Percentiles rank a stretch among this genome's conserved stretches.
Evolutionary conservation across 139 green algal genomes (phyloP).

Genomic region (Zygnema cylindricum): DNA sequence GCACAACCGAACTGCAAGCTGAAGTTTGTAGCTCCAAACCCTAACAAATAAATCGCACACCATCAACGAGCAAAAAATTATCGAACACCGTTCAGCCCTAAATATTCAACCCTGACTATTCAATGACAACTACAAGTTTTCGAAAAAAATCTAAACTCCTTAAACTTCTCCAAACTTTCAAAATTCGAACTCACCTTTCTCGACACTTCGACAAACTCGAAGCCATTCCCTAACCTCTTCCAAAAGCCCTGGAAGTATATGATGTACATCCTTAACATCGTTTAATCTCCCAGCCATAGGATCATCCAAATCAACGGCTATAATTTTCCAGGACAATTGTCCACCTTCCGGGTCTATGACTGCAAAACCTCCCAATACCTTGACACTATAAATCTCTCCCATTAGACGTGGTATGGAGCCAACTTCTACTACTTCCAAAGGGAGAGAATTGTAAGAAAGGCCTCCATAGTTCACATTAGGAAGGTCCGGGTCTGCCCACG

Average conservation of each 20-base stretch:
- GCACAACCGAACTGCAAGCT: background rate
- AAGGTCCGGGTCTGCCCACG: background rate
- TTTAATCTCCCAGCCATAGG: background rate
- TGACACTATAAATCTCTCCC: constrained; percentile 34
- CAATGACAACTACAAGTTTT: background rate
- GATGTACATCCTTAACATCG: constrained; percentile 9
- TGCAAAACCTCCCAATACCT: constrained; percentile 24
- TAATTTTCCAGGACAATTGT: constrained; percentile 25
- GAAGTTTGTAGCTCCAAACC: background rate
- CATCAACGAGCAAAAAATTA: too few relatives aligned
- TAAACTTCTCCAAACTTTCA: background rate
- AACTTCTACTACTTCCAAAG: constrained; percentile 25
- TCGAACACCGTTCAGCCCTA: too few relatives aligned
- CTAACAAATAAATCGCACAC: background rate
- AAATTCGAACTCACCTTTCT: background rate
- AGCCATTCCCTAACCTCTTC: constrained; percentile 13
- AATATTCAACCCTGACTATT: background rate
- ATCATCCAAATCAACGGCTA: constrained; percentile 9
- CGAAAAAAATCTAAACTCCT: background rate
- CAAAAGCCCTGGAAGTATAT: background rate
- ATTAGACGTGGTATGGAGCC: background rate
- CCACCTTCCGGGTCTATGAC: constrained; percentile 9
- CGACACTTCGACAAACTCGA: background rate
- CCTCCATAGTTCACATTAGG: background rate
- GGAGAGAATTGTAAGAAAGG: background rate